Base-by-base conservation (phyloP, 2,329 filamentous ascomycete genomes). In the Venturia aucupariae region DNA sequence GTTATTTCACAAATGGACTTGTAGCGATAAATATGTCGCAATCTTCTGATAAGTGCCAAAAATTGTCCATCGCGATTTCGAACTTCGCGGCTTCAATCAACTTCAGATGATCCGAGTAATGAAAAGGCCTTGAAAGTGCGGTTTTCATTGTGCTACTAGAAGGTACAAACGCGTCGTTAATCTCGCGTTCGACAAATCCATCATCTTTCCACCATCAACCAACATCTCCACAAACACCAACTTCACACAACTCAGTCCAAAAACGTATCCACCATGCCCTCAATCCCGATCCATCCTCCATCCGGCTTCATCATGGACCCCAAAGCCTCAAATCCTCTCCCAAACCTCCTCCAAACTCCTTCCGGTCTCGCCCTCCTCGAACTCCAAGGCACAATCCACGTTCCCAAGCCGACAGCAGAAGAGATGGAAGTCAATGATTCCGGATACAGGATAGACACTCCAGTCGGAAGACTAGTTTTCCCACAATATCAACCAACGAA, bases 291-390 rank as follows among this genome's bases (percentile, higher is more conserved):
- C 1, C 51, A 59, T 42, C 51, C 46, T 22, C 62, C 62, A 3
- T 54, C 32, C 39, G 35, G 46, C 48, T 35, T 38, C 24, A 22
- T 24, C n/a, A 41, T 27, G 51, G 22, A 55, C 35, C 41, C 62
- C 3, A 46, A 61, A 55, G 24, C 59, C 38, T 59, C 67, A 66
- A 85, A 84, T 69, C 86, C 90, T 4, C 84, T 97, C 4, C 94
- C 94, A 1, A 75, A 83, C n/a, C 81, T 96, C 67, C 84, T 97
- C 19, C 90, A 92, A 70, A 97, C 93, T 0, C 94, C 94, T 0
- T 87, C 89, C 0, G 94, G 94, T 61, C 84, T 97, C 48, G 93
- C 93, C 22, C 81, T 99, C 57, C 81, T 99, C 65, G 94, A 97
- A 77, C 84, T 99, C 17, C 94, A 99, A 79, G 94, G 92, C 67